A percentile compares a stretch with the other conserved stretches of the same genome.
Evolutionary conservation across 106 monocot species (phyloP).

Genomic region (Xerophyta viscosa): DNA sequence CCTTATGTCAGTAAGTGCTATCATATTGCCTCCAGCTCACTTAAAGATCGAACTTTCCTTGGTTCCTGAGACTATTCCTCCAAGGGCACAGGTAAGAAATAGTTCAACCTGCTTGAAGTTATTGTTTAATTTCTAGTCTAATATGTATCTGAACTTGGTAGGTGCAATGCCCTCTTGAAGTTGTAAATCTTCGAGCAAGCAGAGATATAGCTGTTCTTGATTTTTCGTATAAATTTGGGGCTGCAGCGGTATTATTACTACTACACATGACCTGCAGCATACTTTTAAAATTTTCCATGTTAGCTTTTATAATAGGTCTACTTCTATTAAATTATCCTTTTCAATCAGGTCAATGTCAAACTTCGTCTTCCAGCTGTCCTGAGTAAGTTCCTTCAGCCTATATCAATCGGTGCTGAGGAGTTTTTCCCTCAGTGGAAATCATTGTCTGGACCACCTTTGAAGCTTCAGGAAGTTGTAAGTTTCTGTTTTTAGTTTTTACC

Average conservation of each 20-base stretch:
- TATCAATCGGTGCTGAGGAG: slow-evolving; percentile 66
- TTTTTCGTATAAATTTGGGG: slow-evolving; percentile 80
- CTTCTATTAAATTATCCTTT: too few relatives aligned
- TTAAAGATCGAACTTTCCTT: slow-evolving; percentile 70
- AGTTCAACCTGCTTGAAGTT: background rate
- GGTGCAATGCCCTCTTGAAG: slow-evolving; percentile 97
- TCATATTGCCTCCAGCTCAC: slow-evolving; percentile 82
- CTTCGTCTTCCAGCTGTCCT: slow-evolving; percentile 77
- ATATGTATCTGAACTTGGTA: background rate
- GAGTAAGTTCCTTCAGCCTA: slow-evolving; percentile 88
- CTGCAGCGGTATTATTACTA: slow-evolving; percentile 28
- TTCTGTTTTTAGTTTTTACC: too few relatives aligned
- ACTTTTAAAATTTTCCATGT: too few relatives aligned
- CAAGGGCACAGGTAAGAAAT: slow-evolving; percentile 83
- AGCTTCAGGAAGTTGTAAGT: slow-evolving; percentile 96
- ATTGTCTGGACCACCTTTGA: slow-evolving; percentile 77
- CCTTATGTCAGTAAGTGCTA: slow-evolving; percentile 58
- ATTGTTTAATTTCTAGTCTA: background rate
- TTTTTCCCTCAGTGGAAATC: slow-evolving; percentile 97
- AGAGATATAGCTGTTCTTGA: slow-evolving; percentile 93
- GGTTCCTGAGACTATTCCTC: slow-evolving; percentile 96
- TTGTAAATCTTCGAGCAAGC: slow-evolving; percentile 84
- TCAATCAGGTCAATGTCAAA: slow-evolving; percentile 70
- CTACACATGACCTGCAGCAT: too few relatives aligned
- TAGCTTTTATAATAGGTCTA: background rate